Evolutionary conservation across 2,329 filamentous ascomycete species (phyloP), one percentile per base, ranked within the genome.

Genomic region (Colletotrichum simmondsii): DNA sequence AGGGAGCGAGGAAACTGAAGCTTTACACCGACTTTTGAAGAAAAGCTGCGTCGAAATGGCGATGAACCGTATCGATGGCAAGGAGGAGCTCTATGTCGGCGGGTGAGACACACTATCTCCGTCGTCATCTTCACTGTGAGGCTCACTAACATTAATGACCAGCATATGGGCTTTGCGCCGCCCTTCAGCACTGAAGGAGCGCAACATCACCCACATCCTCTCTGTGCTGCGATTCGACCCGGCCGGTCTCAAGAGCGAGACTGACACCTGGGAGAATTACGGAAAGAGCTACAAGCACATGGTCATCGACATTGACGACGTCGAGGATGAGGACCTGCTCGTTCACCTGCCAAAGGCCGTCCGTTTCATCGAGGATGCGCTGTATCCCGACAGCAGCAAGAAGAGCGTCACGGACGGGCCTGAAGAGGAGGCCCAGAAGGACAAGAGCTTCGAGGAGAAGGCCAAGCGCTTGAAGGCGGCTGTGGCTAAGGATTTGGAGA

Each of bases 141-240:
- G n/a, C 26, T 22, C 65, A 24, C 53, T 64, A 37, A 58, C 69
- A 46, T 57, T 77, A 58, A 42, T 62, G 49, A 76, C 69, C 82
- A 97, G 95, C 71, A 89, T 97, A 75, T 95, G 95, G 85, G 91
- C 93, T 54, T 85, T 98, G 75, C 91, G 92, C 72, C 92, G 93
- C 74, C 92, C 92, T 73, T 88, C 92, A 66, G 88, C 92, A 46
- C 87, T 98, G 61, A 85, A 89, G 75, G 89, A 93, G 75, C 90
- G 91, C 76, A 91, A 92, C 76, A 95, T 99, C 81, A 97, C 95
- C 3, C 95, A 98, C 83, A 90, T 98, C 35, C 87, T 98, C n/a
- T 97, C 95, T 5, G 93, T 97, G 53, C 83, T 96, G 73, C 89
- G 90, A 59, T 88, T 92, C 76, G 79, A 82, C 68, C 80, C 80